Percentiles rank a stretch among this genome's conserved stretches.
Conservation (phyloP, 2,329 filamentous ascomycete species). For the Stagonosporopsis cucurbitacearum region DNA sequence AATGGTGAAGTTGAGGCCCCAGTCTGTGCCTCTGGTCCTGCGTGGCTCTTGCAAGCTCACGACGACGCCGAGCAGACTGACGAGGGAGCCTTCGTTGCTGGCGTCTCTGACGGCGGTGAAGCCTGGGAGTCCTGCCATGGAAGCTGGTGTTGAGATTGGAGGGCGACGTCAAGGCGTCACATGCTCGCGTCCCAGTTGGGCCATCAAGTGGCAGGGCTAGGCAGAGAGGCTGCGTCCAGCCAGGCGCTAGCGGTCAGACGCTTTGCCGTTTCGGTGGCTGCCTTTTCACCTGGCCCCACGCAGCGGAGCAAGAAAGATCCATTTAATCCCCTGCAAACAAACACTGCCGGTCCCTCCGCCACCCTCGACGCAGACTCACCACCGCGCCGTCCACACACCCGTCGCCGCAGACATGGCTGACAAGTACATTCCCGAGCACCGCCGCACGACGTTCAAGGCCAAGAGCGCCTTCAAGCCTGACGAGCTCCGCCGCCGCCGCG, state of each 20-base stretch:
- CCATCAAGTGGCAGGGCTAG: too few species aligned
- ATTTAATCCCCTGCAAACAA: conserved; percentile 41
- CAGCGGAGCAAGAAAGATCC: conserved; percentile 31
- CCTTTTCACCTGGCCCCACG: conserved; percentile 48
- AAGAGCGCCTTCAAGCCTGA: conserved; percentile 99
- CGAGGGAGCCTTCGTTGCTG: conserved; percentile 27
- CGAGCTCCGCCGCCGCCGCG: conserved; percentile 95
- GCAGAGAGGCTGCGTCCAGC: too few species aligned
- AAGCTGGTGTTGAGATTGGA: neutral
- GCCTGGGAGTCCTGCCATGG: conserved; percentile 26
- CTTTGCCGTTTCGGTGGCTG: conserved; percentile 41
- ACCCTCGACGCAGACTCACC: conserved; percentile 20
- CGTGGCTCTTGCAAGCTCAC: conserved; percentile 66
- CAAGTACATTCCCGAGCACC: conserved; percentile 99
- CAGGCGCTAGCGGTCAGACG: conserved; percentile 25
- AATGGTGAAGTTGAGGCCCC: conserved; percentile 46
- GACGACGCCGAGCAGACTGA: conserved; percentile 74
- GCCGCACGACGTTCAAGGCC: conserved; percentile 98
- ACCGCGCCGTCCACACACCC: conserved; percentile 22
- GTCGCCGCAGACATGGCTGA: conserved; percentile 78
- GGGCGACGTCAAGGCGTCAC: conserved; percentile 4
- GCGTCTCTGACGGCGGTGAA: conserved; percentile 57
- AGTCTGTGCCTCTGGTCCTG: conserved; percentile 61
- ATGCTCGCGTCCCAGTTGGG: conserved; percentile 7
- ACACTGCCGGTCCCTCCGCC: conserved; percentile 29